Percentiles rank a stretch among this genome's conserved stretches.
Conservation (phyloP, 257 asterid genomes). For the Rehmannia glutinosa region DNA sequence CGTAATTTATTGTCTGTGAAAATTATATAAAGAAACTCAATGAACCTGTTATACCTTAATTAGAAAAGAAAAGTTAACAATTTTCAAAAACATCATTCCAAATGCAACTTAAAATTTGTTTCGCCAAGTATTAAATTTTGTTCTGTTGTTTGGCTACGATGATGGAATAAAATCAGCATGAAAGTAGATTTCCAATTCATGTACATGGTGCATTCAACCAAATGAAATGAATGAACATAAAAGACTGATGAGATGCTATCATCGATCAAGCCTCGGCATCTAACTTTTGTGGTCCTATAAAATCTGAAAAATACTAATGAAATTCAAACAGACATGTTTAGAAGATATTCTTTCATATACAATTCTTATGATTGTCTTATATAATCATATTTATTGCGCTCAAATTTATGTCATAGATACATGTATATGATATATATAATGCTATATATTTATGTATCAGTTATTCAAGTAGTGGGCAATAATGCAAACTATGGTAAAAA, state of each 20-base stretch:
- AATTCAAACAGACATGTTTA: neutral
- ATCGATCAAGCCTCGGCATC: neutral
- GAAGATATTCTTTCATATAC: neutral
- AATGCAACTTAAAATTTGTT: neutral
- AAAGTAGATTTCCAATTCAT: neutral
- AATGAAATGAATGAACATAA: neutral
- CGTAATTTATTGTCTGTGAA: no score
- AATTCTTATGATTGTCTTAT: no score
- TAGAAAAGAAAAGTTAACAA: no score
- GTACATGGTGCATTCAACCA: neutral
- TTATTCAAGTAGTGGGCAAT: neutral
- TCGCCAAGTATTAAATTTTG: no score
- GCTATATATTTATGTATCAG: neutral
- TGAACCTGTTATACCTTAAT: no score
- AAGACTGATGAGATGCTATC: neutral
- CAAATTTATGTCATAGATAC: no score
- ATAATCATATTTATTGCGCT: no score
- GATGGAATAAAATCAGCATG: no score
- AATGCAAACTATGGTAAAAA: no score
- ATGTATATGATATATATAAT: no score
- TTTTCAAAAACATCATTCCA: no score
- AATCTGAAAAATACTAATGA: neutral
- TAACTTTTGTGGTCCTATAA: slow-evolving; percentile 7
- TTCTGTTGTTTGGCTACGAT: neutral
- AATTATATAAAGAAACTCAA: no score